phyloP scores from a whole-genome alignment of 1,139 yeast species.

The Taphrina populina region DNA sequence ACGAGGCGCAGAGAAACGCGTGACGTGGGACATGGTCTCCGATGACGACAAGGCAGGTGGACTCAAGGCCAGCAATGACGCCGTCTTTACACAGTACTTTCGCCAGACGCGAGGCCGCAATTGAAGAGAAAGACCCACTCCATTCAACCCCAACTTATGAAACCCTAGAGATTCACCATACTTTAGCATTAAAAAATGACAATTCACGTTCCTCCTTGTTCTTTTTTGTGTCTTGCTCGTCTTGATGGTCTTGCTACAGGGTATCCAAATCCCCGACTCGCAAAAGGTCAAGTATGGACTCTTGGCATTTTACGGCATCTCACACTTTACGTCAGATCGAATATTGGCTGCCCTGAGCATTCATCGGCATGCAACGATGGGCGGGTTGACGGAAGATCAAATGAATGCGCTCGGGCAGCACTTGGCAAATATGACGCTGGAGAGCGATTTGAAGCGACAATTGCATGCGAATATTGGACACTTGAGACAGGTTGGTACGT shows the following conservation, averaged over 20 bases:
- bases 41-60: conserved; percentile 38
- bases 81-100: conserved; percentile 38
- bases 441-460: conserved; percentile 77
- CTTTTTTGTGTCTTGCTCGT: too few relatives aligned
- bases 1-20: conserved; percentile 41
- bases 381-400: conserved; percentile 84
- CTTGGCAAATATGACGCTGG: conserved; percentile 76
- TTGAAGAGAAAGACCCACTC: too few relatives aligned
- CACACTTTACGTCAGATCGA: conserved; percentile 67
- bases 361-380: conserved; percentile 92
- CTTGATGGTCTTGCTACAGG: conserved; percentile 34
- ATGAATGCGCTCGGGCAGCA: conserved; percentile 84
- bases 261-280: conserved; percentile 31
- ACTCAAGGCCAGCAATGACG: conserved; percentile 17
- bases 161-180: too few relatives aligned
- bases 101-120: conserved; percentile 32
- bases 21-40: conserved; percentile 42
- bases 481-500: conserved; percentile 80
- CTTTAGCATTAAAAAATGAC: too few relatives aligned
- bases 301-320: conserved; percentile 70
- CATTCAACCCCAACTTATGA: too few relatives aligned
- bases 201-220: too few relatives aligned
- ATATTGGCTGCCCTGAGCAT: conserved; percentile 86
- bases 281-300: conserved; percentile 35
- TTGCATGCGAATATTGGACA: conserved; percentile 74